Conservation (phyloP, 2,329 filamentous ascomycete genomes). For the Colletotrichum tropicicola region DNA sequence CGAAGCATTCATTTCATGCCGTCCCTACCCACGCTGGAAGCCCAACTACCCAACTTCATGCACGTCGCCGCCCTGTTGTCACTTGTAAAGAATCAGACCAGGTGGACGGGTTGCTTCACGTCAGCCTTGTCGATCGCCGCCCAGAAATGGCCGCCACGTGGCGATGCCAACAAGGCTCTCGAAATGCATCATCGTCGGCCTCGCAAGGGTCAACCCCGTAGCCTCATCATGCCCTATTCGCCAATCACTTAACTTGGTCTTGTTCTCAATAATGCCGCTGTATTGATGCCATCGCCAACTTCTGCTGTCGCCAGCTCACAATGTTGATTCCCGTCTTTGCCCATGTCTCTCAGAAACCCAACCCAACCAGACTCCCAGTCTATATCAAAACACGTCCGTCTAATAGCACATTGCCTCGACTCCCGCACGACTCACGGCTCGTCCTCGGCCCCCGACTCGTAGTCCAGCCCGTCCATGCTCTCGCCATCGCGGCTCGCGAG, state of each 20-base stretch:
- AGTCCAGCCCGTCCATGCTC: neutral
- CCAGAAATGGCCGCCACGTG: slow-evolving; percentile 8
- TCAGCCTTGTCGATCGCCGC: too few species aligned
- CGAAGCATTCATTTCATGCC: too few species aligned
- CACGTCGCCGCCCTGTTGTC: too few species aligned
- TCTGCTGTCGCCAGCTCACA: neutral
- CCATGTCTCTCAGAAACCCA: neutral
- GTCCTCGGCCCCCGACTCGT: slow-evolving; percentile 17
- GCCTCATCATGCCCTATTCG: neutral
- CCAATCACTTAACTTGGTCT: too few species aligned
- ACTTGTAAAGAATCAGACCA: too few species aligned
- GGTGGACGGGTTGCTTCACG: too few species aligned
- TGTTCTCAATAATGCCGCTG: too few species aligned
- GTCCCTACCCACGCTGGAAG: too few species aligned
- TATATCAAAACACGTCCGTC: neutral
- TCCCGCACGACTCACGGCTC: neutral
- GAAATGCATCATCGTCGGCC: neutral
- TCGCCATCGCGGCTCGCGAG: neutral
- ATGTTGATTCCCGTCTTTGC: neutral
- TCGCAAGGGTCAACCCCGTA: slow-evolving; percentile 16
- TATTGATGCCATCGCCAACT: too few species aligned
- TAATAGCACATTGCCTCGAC: neutral
- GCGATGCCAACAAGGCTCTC: slow-evolving; percentile 11
- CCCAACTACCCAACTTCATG: too few species aligned
- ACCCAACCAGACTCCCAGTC: neutral